Evolutionary conservation across 1,139 yeast species (phyloP).

Genomic region (Geotrichum cucujoidarum): DNA sequence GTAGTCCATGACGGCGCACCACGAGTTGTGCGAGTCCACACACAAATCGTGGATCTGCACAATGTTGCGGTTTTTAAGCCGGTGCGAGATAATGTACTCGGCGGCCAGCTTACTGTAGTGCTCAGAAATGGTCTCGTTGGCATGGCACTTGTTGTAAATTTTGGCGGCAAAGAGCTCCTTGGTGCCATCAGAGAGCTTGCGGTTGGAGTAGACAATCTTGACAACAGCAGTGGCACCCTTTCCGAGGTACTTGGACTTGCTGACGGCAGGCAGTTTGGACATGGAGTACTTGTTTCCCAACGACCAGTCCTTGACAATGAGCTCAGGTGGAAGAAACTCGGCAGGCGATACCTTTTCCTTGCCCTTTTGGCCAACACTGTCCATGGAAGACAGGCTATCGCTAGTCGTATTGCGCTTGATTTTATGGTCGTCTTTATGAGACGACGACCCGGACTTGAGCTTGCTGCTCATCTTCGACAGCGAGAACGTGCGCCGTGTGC

Average conservation of each 20-base stretch:
- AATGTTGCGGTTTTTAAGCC: constrained; percentile 64
- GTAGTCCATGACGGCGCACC: constrained; percentile 71
- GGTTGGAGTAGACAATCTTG: constrained; percentile 19
- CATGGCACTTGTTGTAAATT: constrained; percentile 49
- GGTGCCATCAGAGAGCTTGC: constrained; percentile 5
- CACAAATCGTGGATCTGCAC: constrained; percentile 60
- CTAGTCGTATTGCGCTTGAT: constrained; percentile 3
- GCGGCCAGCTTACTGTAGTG: constrained; percentile 67
- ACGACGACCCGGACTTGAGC: constrained; percentile 1
- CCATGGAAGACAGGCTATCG: constrained; percentile 4
- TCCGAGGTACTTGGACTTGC: constrained; percentile 15
- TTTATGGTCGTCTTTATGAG: background rate
- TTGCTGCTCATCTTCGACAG: constrained; percentile 17
- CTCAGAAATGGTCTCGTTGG: constrained; percentile 48
- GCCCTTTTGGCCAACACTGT: constrained; percentile 9
- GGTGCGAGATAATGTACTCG: constrained; percentile 71
- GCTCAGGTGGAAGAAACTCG: constrained; percentile 21
- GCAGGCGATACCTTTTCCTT: constrained; percentile 20
- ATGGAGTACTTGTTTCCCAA: constrained; percentile 21
- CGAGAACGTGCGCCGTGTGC: constrained; percentile 15
- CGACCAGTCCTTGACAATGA: constrained; percentile 22
- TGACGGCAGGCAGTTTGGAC: constrained; percentile 9
- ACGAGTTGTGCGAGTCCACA: constrained; percentile 32
- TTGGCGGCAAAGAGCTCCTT: constrained; percentile 59
- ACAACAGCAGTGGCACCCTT: constrained; percentile 21